Evolutionary conservation across 495 filamentous ascomycete genomes (phyloP), one percentile per base, ranked within the genome.

Genomic region (Penicillium longicatenatum): DNA sequence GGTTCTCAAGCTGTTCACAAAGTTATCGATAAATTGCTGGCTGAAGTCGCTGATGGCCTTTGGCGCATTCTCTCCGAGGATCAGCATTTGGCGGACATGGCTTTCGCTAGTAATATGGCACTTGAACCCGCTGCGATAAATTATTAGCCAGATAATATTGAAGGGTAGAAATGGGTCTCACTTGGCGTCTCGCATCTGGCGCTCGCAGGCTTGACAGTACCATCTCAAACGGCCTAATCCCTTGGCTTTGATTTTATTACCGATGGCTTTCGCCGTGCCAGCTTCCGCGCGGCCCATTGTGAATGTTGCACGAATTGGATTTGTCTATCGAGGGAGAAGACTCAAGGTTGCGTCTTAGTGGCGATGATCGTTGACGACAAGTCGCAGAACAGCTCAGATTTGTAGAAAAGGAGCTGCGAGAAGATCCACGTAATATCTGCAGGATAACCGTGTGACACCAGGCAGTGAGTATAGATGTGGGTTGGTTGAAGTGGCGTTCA

Each of bases 251-350:
- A 96, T 84, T 71, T 91, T 88, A 74, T 98, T 98, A 72, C 80
- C 83, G 47, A 98, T 81, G 60, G 90, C 82, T 67, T 98, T 98
- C 4, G 86, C 90, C 29, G 84, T 86, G 22, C 94, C 95, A 20
- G 90, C 86, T 79, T 98, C 94, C 57, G 95, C 95, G 75, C 87
- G 87, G 53, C 89, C 89, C 95, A 98, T 98, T n/a, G 65, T 89
- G 77, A 14, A 24, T 39, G 35, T 5, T 52, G 45, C 31, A 35
- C 44, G 44, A 44, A 41, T 50, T 54, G 24, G 17, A 26, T 19
- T 7, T 30, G 11, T 35, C 31, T 35, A 35, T 35, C 31, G 31
- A 14, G 9, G 31, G 12, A 35, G 3, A 4, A 1, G 31, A 35
- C 9, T 35, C 2, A 11, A 22, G 41, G 19, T 45, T 21, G 42